phyloP scores from a whole-genome alignment of 75 land plant species.

The Picea glauca region DNA sequence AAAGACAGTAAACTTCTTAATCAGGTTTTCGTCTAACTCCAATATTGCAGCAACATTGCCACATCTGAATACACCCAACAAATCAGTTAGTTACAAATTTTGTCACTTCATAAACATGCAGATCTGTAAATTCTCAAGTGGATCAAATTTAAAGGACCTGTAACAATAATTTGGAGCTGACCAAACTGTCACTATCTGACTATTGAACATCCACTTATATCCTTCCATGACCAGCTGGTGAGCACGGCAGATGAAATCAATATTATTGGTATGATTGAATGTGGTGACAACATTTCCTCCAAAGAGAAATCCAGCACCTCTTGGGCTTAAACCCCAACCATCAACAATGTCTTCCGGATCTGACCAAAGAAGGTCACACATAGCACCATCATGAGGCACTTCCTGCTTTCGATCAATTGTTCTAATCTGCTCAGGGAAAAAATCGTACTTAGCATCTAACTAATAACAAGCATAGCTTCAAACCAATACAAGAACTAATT shows the following conservation, averaged over 20 bases:
- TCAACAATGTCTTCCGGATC: slow-evolving; percentile 97
- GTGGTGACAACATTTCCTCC: slow-evolving; percentile 84
- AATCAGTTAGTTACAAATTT: not conserved
- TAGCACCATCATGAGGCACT: slow-evolving; percentile 99
- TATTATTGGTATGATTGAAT: slow-evolving; percentile 89
- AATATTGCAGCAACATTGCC: slow-evolving; percentile 99
- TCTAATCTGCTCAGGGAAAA: slow-evolving; percentile 62
- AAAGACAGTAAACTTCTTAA: slow-evolving; percentile 90
- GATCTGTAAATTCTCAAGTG: not conserved
- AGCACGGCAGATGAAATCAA: slow-evolving; percentile 95
- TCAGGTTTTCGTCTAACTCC: slow-evolving; percentile 90
- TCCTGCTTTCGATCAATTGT: slow-evolving; percentile 97
- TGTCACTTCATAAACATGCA: not conserved
- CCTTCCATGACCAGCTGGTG: slow-evolving; percentile 99
- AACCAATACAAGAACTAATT: too few relatives aligned
- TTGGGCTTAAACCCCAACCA: slow-evolving; percentile 99
- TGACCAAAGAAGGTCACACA: slow-evolving; percentile 99
- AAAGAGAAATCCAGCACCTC: slow-evolving; percentile 97
- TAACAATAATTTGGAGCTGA: slow-evolving; percentile 99
- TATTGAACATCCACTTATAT: slow-evolving; percentile 98
- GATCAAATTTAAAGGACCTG: slow-evolving; percentile 52
- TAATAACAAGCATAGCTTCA: not conserved
- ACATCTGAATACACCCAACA: slow-evolving; percentile 61
- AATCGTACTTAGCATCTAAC: not conserved
- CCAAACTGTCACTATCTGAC: slow-evolving; percentile 98